These are phyloP conservation scores for Aschersonia sp. DNA, from an alignment of 2,329 filamentous ascomycete species.

Conservation along the genomic window DNA sequence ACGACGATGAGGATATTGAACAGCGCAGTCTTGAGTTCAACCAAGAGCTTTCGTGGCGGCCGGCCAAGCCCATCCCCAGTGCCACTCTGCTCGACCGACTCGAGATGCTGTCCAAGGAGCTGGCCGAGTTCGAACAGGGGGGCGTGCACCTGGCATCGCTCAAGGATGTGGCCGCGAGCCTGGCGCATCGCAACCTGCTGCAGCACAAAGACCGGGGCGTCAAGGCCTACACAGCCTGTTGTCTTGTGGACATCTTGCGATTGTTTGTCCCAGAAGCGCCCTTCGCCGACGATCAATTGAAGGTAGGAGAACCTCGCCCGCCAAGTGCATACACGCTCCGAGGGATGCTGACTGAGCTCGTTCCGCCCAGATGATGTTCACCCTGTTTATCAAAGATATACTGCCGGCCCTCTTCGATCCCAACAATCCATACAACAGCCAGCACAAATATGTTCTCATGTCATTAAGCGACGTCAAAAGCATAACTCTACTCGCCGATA, in stretches of 20 bases:
- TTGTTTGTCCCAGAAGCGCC: conserved; percentile 91
- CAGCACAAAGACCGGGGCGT: conserved; percentile 90
- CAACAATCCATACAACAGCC: conserved; percentile 77
- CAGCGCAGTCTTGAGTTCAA: conserved; percentile 54
- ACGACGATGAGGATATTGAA: conserved; percentile 5
- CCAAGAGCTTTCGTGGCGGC: conserved; percentile 78
- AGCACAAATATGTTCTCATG: conserved; percentile 81
- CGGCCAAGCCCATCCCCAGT: conserved; percentile 77
- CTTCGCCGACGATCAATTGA: conserved; percentile 78
- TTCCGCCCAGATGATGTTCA: conserved; percentile 67
- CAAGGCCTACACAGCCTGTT: conserved; percentile 75
- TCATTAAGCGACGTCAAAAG: conserved; percentile 90
- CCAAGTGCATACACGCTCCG: no score
- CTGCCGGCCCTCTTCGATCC: conserved; percentile 78
- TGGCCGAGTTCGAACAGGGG: conserved; percentile 78
- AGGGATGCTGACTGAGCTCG: no score
- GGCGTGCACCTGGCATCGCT: conserved; percentile 73
- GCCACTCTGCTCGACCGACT: conserved; percentile 71
- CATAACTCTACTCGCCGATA: conserved; percentile 78
- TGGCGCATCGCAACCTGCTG: conserved; percentile 69
- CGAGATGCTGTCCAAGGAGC: conserved; percentile 66
- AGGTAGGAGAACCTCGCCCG: conserved; percentile 39
- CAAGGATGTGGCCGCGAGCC: conserved; percentile 67
- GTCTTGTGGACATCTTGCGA: conserved; percentile 83
- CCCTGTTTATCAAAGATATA: conserved; percentile 69